Evolutionary conservation across 78 protist species (phyloP).

Genomic region (Dictyostelium citrinum): DNA sequence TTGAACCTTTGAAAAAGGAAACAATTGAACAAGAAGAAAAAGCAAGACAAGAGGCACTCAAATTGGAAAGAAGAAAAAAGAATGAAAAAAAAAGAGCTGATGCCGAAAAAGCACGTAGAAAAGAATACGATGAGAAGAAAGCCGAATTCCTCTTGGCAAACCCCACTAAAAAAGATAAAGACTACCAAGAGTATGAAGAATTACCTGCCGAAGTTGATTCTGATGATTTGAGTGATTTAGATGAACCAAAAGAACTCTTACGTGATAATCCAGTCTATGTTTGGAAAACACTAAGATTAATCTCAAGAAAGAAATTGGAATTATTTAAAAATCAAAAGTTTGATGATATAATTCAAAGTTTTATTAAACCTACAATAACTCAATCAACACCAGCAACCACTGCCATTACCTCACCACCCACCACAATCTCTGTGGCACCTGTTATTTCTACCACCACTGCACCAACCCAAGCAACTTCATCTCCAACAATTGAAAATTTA

Average conservation of each 20-base stretch:
- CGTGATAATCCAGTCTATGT: slow-evolving; percentile 29
- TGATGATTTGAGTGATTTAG: slow-evolving; percentile 60
- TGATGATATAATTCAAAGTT: slow-evolving; percentile 35
- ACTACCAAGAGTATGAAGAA: neutral
- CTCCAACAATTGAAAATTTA: neutral
- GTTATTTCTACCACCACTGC: neutral
- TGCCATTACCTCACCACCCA: neutral
- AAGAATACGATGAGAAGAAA: slow-evolving; percentile 1
- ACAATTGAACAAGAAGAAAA: neutral
- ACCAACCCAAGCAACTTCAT: neutral
- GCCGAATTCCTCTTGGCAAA: neutral
- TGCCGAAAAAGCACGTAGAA: neutral
- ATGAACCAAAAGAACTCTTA: slow-evolving; percentile 49
- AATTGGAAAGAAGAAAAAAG: neutral
- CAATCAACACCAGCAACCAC: neutral
- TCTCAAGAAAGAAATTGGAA: slow-evolving; percentile 23
- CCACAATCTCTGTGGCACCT: neutral
- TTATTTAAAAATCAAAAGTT: slow-evolving; percentile 7
- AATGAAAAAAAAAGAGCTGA: slow-evolving; percentile 5
- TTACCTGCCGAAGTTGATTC: slow-evolving; percentile 9
- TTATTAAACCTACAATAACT: neutral
- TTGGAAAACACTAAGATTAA: slow-evolving; percentile 61
- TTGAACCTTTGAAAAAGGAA: slow-evolving; percentile 25
- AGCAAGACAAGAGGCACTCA: neutral
- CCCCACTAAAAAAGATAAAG: neutral